phyloP scores from a whole-genome alignment of 2,329 filamentous ascomycete species.

The Aulographum hederae region DNA sequence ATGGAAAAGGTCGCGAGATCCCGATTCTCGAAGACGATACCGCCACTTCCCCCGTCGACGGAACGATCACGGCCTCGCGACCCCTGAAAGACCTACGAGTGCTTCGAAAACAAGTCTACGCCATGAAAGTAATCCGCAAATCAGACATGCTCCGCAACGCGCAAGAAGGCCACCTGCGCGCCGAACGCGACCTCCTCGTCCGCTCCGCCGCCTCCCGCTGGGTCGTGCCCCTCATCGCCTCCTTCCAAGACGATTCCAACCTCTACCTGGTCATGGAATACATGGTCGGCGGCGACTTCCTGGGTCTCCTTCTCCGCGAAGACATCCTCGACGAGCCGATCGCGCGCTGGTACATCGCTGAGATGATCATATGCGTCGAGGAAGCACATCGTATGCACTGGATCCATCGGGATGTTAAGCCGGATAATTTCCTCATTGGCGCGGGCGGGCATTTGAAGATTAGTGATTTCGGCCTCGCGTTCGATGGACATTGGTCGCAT shows the following conservation, averaged over 20 bases:
- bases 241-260: constrained; percentile 71
- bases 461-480: constrained; percentile 88
- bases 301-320: constrained; percentile 70
- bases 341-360: constrained; percentile 74
- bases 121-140: constrained; percentile 96
- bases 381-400: constrained; percentile 75
- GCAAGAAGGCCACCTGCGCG: constrained; percentile 82
- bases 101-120: constrained; percentile 48
- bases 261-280: constrained; percentile 96
- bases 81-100: constrained; percentile 12
- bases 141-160: constrained; percentile 79
- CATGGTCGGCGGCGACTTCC: constrained; percentile 90
- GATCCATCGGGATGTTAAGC: constrained; percentile 93
- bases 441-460: constrained; percentile 83
- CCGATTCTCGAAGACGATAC: background rate
- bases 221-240: constrained; percentile 74
- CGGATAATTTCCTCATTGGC: constrained; percentile 89
- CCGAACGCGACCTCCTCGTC: constrained; percentile 82
- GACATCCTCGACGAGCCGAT: constrained; percentile 64
- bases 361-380: constrained; percentile 92
- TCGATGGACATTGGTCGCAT: constrained; percentile 89
- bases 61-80: background rate
- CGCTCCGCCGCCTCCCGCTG: constrained; percentile 66
- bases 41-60: background rate
- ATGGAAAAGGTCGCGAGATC: background rate